phyloP scores from a whole-genome alignment of 495 filamentous ascomycete genomes.

The Jackrogersella multiformis region DNA sequence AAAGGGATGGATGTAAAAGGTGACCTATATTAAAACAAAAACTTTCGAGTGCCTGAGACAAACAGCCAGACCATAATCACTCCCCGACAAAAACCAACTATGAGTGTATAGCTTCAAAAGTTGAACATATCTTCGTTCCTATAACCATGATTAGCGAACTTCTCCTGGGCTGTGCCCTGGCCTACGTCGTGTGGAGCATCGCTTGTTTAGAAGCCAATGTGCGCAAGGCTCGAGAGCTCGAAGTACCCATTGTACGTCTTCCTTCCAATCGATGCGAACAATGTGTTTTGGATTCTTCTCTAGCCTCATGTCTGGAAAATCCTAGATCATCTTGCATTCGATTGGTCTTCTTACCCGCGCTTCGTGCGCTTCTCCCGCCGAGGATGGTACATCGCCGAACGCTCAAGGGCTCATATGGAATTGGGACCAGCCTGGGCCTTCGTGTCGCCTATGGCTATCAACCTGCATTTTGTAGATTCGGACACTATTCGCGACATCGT shows the following conservation, averaged over 20 bases:
- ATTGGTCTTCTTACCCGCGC: slow-evolving; percentile 19
- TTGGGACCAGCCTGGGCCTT: slow-evolving; percentile 37
- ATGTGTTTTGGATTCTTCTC: slow-evolving; percentile 27
- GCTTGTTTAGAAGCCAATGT: background rate
- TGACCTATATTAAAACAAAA: no score
- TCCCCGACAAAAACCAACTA: no score
- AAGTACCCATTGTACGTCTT: slow-evolving; percentile 25
- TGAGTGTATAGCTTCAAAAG: no score
- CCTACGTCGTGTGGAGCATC: background rate
- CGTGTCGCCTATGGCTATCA: slow-evolving; percentile 15
- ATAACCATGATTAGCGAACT: background rate
- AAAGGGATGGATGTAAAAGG: no score
- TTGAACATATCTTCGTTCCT: no score
- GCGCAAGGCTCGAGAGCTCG: slow-evolving; percentile 9
- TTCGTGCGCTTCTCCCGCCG: slow-evolving; percentile 24
- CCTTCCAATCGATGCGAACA: slow-evolving; percentile 35
- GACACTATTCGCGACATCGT: slow-evolving; percentile 24
- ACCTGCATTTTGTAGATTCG: slow-evolving; percentile 30
- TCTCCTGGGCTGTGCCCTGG: background rate
- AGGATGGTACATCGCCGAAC: slow-evolving; percentile 33
- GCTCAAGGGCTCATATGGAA: background rate
- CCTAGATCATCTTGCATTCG: slow-evolving; percentile 17
- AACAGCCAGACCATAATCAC: no score
- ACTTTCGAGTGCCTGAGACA: no score
- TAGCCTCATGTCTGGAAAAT: slow-evolving; percentile 31